These are phyloP conservation scores for Trichaptum fuscoviolaceum DNA, from an alignment of 768 basidiomycete species.

Conservation along the genomic window DNA sequence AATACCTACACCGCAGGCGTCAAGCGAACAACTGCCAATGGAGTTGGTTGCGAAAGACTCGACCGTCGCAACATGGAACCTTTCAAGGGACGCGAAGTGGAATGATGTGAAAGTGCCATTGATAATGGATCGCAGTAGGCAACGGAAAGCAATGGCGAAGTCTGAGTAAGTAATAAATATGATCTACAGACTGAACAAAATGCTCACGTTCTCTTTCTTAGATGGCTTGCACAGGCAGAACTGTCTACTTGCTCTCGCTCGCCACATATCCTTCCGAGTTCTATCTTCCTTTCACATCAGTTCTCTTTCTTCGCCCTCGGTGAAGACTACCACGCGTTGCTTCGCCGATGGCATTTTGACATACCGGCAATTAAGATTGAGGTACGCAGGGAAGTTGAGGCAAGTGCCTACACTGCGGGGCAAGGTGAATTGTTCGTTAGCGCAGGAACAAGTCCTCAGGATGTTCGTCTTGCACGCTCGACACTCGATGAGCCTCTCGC, in stretches of 20 bases:
- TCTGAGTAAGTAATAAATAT: slow-evolving; percentile 28
- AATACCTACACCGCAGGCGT: not conserved
- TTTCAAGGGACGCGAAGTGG: slow-evolving; percentile 49
- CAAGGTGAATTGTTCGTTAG: slow-evolving; percentile 49
- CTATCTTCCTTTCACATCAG: slow-evolving; percentile 81
- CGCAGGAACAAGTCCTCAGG: slow-evolving; percentile 39
- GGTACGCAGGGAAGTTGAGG: slow-evolving; percentile 68
- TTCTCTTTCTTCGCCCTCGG: slow-evolving; percentile 75
- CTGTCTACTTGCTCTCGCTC: slow-evolving; percentile 67
- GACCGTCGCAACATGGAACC: slow-evolving; percentile 60
- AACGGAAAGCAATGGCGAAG: slow-evolving; percentile 16
- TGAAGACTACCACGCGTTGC: slow-evolving; percentile 76
- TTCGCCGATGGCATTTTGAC: slow-evolving; percentile 57
- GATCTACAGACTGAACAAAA: slow-evolving; percentile 7
- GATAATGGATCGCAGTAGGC: not conserved
- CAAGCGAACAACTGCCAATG: slow-evolving; percentile 25
- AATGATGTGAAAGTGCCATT: slow-evolving; percentile 39
- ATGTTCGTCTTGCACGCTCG: slow-evolving; percentile 40
- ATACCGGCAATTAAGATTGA: slow-evolving; percentile 54
- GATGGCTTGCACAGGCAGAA: slow-evolving; percentile 76
- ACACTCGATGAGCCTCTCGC: slow-evolving; percentile 80
- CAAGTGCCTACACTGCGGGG: slow-evolving; percentile 43
- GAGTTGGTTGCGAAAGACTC: slow-evolving; percentile 34
- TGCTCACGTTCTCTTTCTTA: slow-evolving; percentile 20
- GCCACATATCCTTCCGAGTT: slow-evolving; percentile 55